Evolutionary conservation across 768 basidiomycete species (phyloP).

Genomic region (Macrolepiota albuminosa): DNA sequence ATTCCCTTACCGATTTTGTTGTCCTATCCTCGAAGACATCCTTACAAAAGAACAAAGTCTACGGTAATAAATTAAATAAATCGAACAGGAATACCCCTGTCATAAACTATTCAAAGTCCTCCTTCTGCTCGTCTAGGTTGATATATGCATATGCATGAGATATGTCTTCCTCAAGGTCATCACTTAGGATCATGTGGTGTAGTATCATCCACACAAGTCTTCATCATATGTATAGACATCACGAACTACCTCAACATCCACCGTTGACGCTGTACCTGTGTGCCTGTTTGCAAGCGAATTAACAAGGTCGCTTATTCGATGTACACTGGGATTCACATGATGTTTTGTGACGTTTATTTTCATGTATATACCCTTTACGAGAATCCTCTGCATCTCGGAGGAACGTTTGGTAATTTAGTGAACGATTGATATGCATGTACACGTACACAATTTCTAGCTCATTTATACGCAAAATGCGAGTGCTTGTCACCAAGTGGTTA

Average conservation of each 20-base stretch:
- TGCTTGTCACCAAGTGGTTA: neutral
- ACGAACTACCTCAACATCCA: slow-evolving; percentile 4
- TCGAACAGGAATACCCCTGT: neutral
- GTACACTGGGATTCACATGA: slow-evolving; percentile 7
- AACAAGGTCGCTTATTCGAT: slow-evolving; percentile 9
- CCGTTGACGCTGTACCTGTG: slow-evolving; percentile 13
- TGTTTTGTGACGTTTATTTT: slow-evolving; percentile 8
- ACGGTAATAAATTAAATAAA: neutral
- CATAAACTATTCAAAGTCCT: neutral
- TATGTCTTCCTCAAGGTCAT: neutral
- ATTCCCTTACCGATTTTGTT: slow-evolving; percentile 4
- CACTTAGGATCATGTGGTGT: neutral
- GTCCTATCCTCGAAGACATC: neutral
- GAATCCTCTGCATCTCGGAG: slow-evolving; percentile 9
- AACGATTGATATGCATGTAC: slow-evolving; percentile 3
- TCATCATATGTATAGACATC: neutral
- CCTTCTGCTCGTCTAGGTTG: neutral
- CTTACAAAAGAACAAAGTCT: neutral
- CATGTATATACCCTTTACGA: neutral
- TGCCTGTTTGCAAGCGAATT: slow-evolving; percentile 17
- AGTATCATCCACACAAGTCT: neutral
- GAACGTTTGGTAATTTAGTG: slow-evolving; percentile 6
- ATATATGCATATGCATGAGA: neutral
- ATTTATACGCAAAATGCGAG: slow-evolving; percentile 1
- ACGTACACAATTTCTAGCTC: slow-evolving; percentile 6